A percentile compares a stretch with the other conserved stretches of the same genome.
These are phyloP conservation scores for Penicillium bialowiezense DNA, from an alignment of 495 filamentous ascomycete genomes.

Conservation along the genomic window DNA sequence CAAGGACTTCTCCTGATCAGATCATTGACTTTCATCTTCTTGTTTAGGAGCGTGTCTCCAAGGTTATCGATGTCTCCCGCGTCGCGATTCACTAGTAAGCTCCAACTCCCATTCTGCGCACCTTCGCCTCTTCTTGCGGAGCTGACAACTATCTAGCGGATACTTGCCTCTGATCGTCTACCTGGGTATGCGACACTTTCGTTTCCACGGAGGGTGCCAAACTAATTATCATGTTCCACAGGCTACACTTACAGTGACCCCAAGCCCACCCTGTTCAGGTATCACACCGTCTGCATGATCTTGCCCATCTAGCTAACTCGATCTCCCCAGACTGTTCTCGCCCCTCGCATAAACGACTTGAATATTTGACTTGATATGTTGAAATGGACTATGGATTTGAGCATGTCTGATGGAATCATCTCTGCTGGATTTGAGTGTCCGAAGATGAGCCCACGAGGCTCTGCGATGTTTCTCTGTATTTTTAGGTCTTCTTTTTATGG, in stretches of 20 bases:
- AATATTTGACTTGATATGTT: background rate
- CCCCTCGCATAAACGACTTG: slow-evolving; percentile 54
- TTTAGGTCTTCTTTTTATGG: background rate
- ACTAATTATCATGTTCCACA: slow-evolving; percentile 26
- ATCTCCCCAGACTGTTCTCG: slow-evolving; percentile 60
- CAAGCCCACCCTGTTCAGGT: slow-evolving; percentile 91
- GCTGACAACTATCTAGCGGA: slow-evolving; percentile 51
- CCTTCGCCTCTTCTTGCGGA: background rate
- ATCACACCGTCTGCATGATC: slow-evolving; percentile 1
- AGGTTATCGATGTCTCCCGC: slow-evolving; percentile 88
- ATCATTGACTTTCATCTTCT: slow-evolving; percentile 13
- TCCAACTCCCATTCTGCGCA: too few relatives aligned
- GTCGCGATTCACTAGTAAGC: slow-evolving; percentile 94
- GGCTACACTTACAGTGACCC: slow-evolving; percentile 94
- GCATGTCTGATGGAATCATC: background rate
- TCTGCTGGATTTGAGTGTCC: background rate
- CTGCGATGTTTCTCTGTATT: slow-evolving; percentile 1
- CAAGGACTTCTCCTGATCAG: background rate
- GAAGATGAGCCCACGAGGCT: too few relatives aligned
- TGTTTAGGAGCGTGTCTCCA: slow-evolving; percentile 87
- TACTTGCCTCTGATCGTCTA: slow-evolving; percentile 97
- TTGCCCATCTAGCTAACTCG: slow-evolving; percentile 13
- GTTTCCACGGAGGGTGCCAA: too few relatives aligned
- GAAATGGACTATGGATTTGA: background rate
- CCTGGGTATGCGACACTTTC: slow-evolving; percentile 63